A percentile compares a stretch with the other conserved stretches of the same genome.
Conservation (phyloP, 106 monocot genomes). For the Dendrobium chrysotoxum region DNA sequence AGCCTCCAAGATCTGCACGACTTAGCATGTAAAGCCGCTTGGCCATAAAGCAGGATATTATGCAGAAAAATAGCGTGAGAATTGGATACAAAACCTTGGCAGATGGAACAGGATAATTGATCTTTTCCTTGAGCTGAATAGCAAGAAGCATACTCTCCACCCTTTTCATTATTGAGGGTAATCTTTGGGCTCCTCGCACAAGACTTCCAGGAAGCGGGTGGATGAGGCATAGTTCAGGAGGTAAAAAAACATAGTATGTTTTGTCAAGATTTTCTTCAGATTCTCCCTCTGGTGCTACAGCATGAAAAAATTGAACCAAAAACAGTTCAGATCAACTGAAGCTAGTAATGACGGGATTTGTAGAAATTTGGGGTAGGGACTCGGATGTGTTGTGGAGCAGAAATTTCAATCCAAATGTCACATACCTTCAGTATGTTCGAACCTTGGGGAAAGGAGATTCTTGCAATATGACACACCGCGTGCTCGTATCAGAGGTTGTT, state of each 20-base stretch:
- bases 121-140: constrained; percentile 72
- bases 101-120: constrained; percentile 73
- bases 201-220: constrained; percentile 96
- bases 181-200: constrained; percentile 88
- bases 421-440: constrained; percentile 90
- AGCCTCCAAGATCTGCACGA: constrained; percentile 86
- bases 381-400: not conserved
- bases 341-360: not conserved
- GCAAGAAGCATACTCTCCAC: constrained; percentile 97
- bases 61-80: not conserved
- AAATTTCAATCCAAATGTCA: not conserved
- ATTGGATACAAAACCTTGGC: constrained; percentile 39
- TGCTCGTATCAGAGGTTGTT: constrained; percentile 88
- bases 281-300: constrained; percentile 55
- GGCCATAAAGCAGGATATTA: not conserved
- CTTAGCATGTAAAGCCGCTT: not conserved
- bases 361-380: not conserved
- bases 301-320: constrained; percentile 11
- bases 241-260: constrained; percentile 94
- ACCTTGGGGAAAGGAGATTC: constrained; percentile 94
- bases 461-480: constrained; percentile 99
- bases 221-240: constrained; percentile 89
- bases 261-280: constrained; percentile 71
- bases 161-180: constrained; percentile 95
- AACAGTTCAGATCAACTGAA: not conserved